Evolutionary conservation across 805 yeast genomes (phyloP).

Genomic region (Yarrowia porcina): DNA sequence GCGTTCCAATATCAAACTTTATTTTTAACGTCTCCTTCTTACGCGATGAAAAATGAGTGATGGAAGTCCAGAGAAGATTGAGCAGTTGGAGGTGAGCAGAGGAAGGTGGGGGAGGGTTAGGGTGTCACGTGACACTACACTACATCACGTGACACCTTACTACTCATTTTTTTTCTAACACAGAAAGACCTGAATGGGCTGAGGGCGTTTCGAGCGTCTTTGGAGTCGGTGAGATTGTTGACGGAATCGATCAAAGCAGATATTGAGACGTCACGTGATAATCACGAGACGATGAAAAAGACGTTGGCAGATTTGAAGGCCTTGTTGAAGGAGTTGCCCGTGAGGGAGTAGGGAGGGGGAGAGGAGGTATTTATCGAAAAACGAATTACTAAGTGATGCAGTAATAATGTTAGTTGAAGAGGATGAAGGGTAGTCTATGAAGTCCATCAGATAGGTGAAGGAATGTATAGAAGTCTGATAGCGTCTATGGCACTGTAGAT

Average conservation of each 20-base stretch:
- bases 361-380: not conserved
- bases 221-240: not conserved
- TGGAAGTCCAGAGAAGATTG: not conserved
- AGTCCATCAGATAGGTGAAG: too few relatives aligned
- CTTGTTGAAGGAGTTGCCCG: not conserved
- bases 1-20: not conserved
- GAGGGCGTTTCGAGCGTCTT: not conserved
- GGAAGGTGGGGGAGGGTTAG: too few relatives aligned
- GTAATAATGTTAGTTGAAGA: too few relatives aligned
- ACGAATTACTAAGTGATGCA: too few relatives aligned
- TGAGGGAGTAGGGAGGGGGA: not conserved
- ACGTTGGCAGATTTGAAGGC: not conserved
- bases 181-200: not conserved
- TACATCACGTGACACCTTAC: not conserved
- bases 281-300: not conserved
- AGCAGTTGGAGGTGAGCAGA: not conserved
- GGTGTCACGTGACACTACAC: not conserved
- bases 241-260: not conserved
- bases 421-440: too few relatives aligned
- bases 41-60: not conserved
- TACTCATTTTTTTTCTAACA: not conserved
- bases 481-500: too few relatives aligned
- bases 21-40: not conserved
- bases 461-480: too few relatives aligned
- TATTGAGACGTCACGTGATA: not conserved